Percentiles rank a stretch among this genome's conserved stretches.
phyloP scores from a whole-genome alignment of 2,329 filamentous ascomycete genomes.

The Aureobasidium pullulans region DNA sequence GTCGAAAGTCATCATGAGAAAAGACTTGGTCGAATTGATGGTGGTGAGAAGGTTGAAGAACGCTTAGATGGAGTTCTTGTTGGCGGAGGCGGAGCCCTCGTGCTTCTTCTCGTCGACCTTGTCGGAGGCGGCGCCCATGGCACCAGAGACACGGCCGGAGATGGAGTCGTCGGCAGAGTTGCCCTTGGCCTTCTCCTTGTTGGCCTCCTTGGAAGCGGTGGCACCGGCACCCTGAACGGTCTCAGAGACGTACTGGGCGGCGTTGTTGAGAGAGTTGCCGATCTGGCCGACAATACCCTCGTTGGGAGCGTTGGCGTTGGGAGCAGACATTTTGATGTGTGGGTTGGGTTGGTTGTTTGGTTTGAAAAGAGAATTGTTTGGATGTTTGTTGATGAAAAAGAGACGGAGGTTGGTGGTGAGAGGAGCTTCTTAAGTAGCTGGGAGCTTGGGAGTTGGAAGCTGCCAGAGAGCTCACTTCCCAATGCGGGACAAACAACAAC shows the following conservation, averaged over 20 bases:
- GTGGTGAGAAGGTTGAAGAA: neutral
- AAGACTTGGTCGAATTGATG: constrained; percentile 5
- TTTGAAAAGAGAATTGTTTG: constrained; percentile 2
- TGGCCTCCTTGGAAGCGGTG: constrained; percentile 13
- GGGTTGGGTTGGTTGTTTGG: constrained; percentile 16
- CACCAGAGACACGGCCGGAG: constrained; percentile 48
- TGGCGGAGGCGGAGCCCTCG: constrained; percentile 41
- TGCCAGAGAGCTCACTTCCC: neutral
- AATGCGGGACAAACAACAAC: neutral
- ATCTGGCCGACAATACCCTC: constrained; percentile 20
- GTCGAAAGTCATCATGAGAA: constrained; percentile 1
- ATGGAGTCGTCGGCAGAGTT: constrained; percentile 40
- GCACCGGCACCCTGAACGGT: constrained; percentile 50
- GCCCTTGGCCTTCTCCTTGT: constrained; percentile 12
- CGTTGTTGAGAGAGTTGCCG: constrained; percentile 37
- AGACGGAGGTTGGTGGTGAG: neutral
- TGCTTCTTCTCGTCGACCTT: constrained; percentile 48
- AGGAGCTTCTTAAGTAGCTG: constrained; percentile 8
- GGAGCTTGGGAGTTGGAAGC: neutral
- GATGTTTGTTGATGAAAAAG: constrained; percentile 3
- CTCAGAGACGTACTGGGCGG: constrained; percentile 63
- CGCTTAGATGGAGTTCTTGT: constrained; percentile 36
- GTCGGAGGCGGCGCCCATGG: constrained; percentile 44
- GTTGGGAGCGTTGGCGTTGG: constrained; percentile 37
- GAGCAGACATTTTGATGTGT: constrained; percentile 35